Conservation (phyloP, 805 yeast species). For the Grigorovia transvaalensis region DNA sequence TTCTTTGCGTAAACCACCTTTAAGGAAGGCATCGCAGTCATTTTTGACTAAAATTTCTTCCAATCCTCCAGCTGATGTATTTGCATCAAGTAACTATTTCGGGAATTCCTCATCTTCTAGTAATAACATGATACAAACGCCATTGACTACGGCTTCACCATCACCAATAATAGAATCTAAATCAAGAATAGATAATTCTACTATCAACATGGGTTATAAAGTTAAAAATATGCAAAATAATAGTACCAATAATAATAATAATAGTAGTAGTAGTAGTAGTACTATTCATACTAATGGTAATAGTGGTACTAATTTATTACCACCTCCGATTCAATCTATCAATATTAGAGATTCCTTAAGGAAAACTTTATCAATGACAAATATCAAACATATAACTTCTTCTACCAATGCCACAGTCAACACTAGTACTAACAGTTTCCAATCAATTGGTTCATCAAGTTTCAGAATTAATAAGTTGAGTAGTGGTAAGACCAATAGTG, state of each 20-base stretch:
- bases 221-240: neutral
- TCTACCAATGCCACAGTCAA: neutral
- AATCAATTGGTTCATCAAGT: neutral
- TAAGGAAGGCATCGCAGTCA: slow-evolving; percentile 3
- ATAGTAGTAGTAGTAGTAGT: neutral
- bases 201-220: too few species aligned
- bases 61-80: neutral
- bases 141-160: neutral
- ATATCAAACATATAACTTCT: neutral
- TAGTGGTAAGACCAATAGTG: neutral
- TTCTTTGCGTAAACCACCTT: slow-evolving; percentile 3
- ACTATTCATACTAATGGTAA: neutral
- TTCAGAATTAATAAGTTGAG: slow-evolving; percentile 1
- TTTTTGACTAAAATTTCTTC: neutral
- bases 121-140: neutral
- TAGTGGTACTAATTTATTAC: neutral
- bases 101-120: neutral
- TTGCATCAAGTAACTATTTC: neutral
- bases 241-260: neutral
- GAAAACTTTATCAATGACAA: slow-evolving; percentile 18
- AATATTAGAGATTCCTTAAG: slow-evolving; percentile 16
- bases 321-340: neutral
- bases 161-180: neutral
- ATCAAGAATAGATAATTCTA: neutral
- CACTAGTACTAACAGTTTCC: neutral